A percentile compares a stretch with the other conserved stretches of the same genome.
These are phyloP conservation scores for Fusarium sp. DNA, from an alignment of 2,329 filamentous ascomycete genomes.

Conservation along the genomic window DNA sequence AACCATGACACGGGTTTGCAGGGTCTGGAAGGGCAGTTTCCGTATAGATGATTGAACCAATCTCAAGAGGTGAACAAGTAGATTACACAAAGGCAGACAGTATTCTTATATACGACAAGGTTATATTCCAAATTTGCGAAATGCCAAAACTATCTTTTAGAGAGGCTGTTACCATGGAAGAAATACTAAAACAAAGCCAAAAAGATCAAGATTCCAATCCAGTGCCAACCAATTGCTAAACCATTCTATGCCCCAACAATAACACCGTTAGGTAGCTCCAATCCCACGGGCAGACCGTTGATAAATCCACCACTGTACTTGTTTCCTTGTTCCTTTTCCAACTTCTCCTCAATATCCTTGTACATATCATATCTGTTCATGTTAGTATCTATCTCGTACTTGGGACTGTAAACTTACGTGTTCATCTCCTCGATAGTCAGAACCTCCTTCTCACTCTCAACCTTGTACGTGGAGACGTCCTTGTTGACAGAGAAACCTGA, in stretches of 20 bases:
- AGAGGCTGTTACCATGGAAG: not conserved
- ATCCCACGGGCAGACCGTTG: conserved; percentile 58
- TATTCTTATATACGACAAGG: not conserved
- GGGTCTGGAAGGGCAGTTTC: too few species aligned
- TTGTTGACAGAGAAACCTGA: conserved; percentile 72
- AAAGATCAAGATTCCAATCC: not conserved
- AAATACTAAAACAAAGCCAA: not conserved
- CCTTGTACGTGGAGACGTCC: conserved; percentile 66
- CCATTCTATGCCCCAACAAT: conserved; percentile 42
- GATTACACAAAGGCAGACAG: too few species aligned
- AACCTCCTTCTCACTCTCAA: conserved; percentile 69
- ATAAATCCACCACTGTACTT: conserved; percentile 54
- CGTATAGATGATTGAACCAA: too few species aligned
- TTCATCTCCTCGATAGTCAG: conserved; percentile 79
- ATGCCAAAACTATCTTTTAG: not conserved
- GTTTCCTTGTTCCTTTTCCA: conserved; percentile 51
- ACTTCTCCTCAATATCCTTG: conserved; percentile 62
- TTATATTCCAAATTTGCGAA: not conserved
- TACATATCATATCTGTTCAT: conserved; percentile 65
- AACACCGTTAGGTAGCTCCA: conserved; percentile 62
- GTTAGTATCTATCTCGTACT: not conserved
- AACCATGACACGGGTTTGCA: too few species aligned
- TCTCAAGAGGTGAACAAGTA: too few species aligned
- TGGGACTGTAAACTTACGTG: conserved; percentile 54
- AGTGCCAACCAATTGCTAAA: not conserved